These are phyloP conservation scores for Aspergillus panamensis DNA, from an alignment of 495 filamentous ascomycete species.

Conservation along the genomic window DNA sequence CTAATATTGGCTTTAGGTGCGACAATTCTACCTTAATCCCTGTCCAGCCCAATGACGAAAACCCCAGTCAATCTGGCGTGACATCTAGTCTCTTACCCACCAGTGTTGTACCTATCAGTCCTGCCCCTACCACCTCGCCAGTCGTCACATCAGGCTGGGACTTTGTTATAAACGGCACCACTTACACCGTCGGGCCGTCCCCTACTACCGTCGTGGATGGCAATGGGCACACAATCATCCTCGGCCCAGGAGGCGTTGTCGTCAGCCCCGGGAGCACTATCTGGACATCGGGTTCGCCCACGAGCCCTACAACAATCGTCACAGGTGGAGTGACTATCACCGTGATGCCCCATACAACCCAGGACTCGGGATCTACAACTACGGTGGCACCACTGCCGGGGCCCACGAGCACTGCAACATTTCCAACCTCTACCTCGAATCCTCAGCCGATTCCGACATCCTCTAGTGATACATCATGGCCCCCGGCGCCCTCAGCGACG, in stretches of 20 bases:
- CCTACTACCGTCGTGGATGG: neutral
- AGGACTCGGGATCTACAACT: neutral
- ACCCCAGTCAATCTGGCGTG: neutral
- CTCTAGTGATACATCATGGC: neutral
- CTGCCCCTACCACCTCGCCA: neutral
- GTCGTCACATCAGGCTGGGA: neutral
- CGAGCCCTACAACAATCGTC: neutral
- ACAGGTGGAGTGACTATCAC: neutral
- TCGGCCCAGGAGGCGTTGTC: neutral
- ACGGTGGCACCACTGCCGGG: neutral
- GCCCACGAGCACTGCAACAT: neutral
- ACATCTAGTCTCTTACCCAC: neutral
- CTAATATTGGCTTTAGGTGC: neutral
- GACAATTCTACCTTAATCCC: neutral
- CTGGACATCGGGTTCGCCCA: neutral
- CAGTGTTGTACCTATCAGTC: neutral
- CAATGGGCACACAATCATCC: neutral
- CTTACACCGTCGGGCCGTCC: neutral
- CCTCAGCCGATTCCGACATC: neutral
- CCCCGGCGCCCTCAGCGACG: neutral
- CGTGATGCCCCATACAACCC: neutral
- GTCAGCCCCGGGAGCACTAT: neutral
- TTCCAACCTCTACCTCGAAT: neutral
- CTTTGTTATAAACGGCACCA: neutral
- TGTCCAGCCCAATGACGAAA: neutral